Evolutionary conservation across 2,329 filamentous ascomycete genomes (phyloP).

Genomic region (Trichoderma sp.): DNA sequence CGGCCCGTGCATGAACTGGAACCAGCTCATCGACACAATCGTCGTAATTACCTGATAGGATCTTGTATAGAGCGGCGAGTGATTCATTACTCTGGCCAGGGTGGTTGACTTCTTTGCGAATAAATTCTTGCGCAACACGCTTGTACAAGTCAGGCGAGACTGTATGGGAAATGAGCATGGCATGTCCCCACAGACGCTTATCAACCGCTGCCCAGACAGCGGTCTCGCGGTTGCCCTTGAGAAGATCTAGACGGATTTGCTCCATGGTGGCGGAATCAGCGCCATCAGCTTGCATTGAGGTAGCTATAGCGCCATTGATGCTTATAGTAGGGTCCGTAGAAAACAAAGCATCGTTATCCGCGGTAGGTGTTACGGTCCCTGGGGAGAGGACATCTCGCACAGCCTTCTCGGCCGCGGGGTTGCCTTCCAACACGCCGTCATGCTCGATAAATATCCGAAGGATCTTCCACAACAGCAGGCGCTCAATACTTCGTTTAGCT

Average conservation of each 20-base stretch:
- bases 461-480: constrained; percentile 84
- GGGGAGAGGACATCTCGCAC: constrained; percentile 75
- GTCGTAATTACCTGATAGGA: constrained; percentile 90
- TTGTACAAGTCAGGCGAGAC: constrained; percentile 85
- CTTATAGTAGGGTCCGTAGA: constrained; percentile 32
- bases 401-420: constrained; percentile 68
- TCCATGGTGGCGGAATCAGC: constrained; percentile 70
- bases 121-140: constrained; percentile 91
- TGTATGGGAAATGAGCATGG: constrained; percentile 80
- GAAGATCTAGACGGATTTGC: constrained; percentile 69
- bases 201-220: constrained; percentile 94
- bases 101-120: constrained; percentile 89
- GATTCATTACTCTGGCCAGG: constrained; percentile 79
- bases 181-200: constrained; percentile 93
- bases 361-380: constrained; percentile 36
- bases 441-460: constrained; percentile 79
- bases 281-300: constrained; percentile 60
- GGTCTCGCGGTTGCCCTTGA: constrained; percentile 82
- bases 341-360: constrained; percentile 34
- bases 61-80: constrained; percentile 86
- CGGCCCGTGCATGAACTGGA: constrained; percentile 85
- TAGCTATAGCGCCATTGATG: constrained; percentile 32
- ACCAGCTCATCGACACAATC: constrained; percentile 96
- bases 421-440: constrained; percentile 80
- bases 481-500: constrained; percentile 75